Conservation (phyloP, 192 early-diverging fungal genomes). For the Backusella psychrophila region DNA sequence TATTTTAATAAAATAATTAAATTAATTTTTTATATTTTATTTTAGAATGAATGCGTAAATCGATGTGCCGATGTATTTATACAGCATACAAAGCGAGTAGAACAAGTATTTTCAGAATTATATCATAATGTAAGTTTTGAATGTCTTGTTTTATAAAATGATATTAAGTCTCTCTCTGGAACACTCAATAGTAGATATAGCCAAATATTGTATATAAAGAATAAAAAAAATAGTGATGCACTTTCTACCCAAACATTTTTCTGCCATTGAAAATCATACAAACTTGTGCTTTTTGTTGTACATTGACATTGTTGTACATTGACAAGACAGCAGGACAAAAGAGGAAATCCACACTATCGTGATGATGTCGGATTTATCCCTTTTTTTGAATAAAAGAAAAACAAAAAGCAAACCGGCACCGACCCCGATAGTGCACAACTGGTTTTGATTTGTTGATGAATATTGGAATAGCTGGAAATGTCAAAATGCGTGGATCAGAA, state of each 20-base stretch:
- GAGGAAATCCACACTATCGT: neutral
- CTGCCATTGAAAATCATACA: neutral
- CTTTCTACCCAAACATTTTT: too few species aligned
- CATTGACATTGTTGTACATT: too few species aligned
- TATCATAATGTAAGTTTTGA: neutral
- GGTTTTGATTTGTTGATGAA: too few species aligned
- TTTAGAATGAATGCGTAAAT: slow-evolving; percentile 76
- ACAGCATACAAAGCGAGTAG: slow-evolving; percentile 92
- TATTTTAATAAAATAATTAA: neutral
- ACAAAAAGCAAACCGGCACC: neutral
- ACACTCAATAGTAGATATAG: neutral
- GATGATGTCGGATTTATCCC: neutral
- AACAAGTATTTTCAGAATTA: slow-evolving; percentile 74
- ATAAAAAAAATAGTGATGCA: neutral
- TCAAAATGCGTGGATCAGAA: neutral
- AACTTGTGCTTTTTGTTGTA: neutral
- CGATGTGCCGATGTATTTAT: slow-evolving; percentile 94
- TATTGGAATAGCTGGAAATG: neutral
- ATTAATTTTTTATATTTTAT: neutral
- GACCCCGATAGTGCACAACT: neutral
- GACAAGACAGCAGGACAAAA: neutral
- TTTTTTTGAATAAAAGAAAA: neutral
- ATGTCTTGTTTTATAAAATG: neutral
- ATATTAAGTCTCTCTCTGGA: neutral
- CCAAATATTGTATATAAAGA: neutral